Percentiles rank a stretch among this genome's conserved stretches.
These are phyloP conservation scores for Blastocladiella emersonii DNA, from an alignment of 371 early-diverging fungal species.

Conservation along the genomic window DNA sequence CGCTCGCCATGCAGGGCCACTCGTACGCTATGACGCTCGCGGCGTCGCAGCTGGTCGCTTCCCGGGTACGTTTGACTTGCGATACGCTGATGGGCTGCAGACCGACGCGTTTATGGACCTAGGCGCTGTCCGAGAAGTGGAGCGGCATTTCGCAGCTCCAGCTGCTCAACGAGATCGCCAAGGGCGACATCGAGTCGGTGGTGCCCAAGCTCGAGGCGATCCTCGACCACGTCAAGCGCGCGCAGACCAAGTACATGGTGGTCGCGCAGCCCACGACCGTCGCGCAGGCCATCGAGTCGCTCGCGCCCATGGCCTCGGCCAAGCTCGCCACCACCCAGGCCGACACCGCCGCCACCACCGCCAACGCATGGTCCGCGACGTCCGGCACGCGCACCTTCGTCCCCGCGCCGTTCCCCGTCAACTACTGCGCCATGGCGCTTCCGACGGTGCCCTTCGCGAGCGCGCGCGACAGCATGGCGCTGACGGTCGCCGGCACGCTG, in stretches of 20 bases:
- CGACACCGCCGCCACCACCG: background rate
- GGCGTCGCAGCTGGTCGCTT: background rate
- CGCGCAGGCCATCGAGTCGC: background rate
- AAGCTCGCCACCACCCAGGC: background rate
- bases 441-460: constrained; percentile 62
- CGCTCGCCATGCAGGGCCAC: constrained; percentile 75
- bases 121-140: constrained; percentile 15
- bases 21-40: constrained; percentile 20
- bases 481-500: constrained; percentile 64
- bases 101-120: background rate
- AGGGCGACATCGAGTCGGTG: constrained; percentile 41
- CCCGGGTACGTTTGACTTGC: constrained; percentile 6
- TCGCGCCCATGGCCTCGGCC: background rate
- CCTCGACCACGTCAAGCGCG: background rate
- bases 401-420: constrained; percentile 71
- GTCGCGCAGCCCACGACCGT: background rate
- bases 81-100: constrained; percentile 4
- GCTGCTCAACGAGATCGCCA: constrained; percentile 57
- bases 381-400: constrained; percentile 18
- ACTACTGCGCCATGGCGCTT: constrained; percentile 60
- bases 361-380: constrained; percentile 10
- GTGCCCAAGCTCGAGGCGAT: constrained; percentile 37
- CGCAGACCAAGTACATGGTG: background rate
- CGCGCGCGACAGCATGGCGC: constrained; percentile 60
- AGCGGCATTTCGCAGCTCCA: constrained; percentile 66